Evolutionary conservation across 768 basidiomycete species (phyloP).

Genomic region (Neoboletus magnificus): DNA sequence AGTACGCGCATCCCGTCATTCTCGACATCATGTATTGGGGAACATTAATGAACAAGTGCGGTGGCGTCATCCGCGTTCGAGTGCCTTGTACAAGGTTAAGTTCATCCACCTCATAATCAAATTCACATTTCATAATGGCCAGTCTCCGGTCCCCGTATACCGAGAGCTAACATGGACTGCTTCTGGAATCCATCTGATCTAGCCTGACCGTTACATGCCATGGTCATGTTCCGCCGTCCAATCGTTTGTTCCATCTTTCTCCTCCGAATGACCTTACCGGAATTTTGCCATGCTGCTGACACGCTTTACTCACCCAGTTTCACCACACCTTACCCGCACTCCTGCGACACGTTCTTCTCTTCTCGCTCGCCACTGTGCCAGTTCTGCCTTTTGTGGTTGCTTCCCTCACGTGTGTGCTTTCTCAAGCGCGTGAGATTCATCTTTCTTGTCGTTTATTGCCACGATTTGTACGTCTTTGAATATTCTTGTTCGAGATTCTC

Average conservation of each 20-base stretch:
- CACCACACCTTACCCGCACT: constrained; percentile 59
- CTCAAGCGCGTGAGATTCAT: constrained; percentile 28
- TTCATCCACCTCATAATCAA: constrained; percentile 41
- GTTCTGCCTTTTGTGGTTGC: constrained; percentile 54
- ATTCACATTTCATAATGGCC: constrained; percentile 38
- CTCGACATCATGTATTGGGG: constrained; percentile 32
- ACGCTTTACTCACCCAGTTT: constrained; percentile 44
- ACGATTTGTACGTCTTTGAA: constrained; percentile 32
- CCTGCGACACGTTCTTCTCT: constrained; percentile 60
- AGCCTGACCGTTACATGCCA: constrained; percentile 18
- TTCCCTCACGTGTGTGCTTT: constrained; percentile 37
- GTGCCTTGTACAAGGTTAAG: constrained; percentile 34
- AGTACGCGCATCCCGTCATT: constrained; percentile 22
- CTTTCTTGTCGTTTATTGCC: constrained; percentile 23
- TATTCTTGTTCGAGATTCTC: constrained; percentile 29
- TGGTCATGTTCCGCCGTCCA: constrained; percentile 31
- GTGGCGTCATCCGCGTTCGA: constrained; percentile 32
- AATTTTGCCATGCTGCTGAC: constrained; percentile 56
- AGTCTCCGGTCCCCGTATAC: constrained; percentile 34
- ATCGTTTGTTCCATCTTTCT: constrained; percentile 41
- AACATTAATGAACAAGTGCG: constrained; percentile 32
- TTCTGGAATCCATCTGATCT: constrained; percentile 32
- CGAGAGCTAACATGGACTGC: constrained; percentile 24
- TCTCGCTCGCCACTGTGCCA: constrained; percentile 47
- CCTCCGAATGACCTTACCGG: constrained; percentile 47